Evolutionary conservation across 768 basidiomycete genomes (phyloP).

Genomic region (Cyclocybe aegerita): DNA sequence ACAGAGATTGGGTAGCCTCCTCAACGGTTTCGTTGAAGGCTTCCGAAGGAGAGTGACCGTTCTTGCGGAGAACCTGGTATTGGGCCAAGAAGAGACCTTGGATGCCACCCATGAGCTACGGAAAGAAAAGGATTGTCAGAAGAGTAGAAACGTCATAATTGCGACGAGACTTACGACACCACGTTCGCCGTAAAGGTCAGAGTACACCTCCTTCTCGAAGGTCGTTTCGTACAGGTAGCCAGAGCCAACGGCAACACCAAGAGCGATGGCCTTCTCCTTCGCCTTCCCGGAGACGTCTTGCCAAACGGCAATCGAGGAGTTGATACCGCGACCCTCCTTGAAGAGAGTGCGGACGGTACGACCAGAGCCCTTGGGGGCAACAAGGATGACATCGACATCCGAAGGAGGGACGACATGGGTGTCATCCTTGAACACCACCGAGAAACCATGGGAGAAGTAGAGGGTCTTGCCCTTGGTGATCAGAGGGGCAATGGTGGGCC

Average conservation of each 20-base stretch:
- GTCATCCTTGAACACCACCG: constrained; percentile 96
- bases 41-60: constrained; percentile 96
- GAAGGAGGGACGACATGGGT: constrained; percentile 89
- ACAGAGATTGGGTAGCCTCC: constrained; percentile 99
- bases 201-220: constrained; percentile 99
- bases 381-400: constrained; percentile 98
- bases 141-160: background rate
- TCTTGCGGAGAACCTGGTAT: constrained; percentile 95
- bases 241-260: constrained; percentile 93
- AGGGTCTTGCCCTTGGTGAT: constrained; percentile 99
- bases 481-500: constrained; percentile 85
- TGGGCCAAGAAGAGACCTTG: constrained; percentile 99
- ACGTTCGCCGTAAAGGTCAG: constrained; percentile 98
- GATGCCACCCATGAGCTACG: constrained; percentile 93
- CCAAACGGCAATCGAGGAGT: constrained; percentile 91
- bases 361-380: constrained; percentile 98
- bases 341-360: constrained; percentile 99
- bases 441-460: constrained; percentile 99
- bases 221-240: constrained; percentile 99
- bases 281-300: constrained; percentile 99
- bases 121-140: constrained; percentile 8
- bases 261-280: constrained; percentile 92
- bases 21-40: constrained; percentile 99
- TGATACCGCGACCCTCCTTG: constrained; percentile 99
- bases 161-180: constrained; percentile 76